Conservation (phyloP, 2,329 filamentous ascomycete species). For the Cordyceps cateniannulata region DNA sequence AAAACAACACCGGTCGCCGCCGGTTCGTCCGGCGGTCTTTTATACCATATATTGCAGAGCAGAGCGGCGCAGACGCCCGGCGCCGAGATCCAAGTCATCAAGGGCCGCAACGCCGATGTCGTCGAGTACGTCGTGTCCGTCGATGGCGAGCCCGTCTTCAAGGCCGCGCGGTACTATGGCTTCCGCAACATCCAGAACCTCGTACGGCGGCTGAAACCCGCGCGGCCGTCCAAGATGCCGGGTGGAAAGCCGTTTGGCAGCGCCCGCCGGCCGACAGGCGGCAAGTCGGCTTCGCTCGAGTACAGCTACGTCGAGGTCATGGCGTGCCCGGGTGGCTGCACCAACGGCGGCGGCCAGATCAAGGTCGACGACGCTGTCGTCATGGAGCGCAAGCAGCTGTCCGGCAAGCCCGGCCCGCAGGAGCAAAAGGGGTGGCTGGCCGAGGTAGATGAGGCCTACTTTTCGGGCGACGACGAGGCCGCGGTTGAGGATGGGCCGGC, state of each 20-base stretch:
- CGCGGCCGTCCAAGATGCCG: constrained; percentile 69
- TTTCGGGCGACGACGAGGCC: constrained; percentile 62
- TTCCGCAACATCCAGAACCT: constrained; percentile 98
- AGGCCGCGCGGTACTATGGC: constrained; percentile 87
- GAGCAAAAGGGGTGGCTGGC: constrained; percentile 84
- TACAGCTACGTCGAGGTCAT: constrained; percentile 97
- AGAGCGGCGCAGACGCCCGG: constrained; percentile 66
- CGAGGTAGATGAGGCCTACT: constrained; percentile 84
- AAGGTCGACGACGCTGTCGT: constrained; percentile 75
- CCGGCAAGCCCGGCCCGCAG: constrained; percentile 57
- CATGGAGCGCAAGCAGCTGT: constrained; percentile 39
- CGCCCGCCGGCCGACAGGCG: constrained; percentile 40
- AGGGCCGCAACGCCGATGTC: constrained; percentile 86
- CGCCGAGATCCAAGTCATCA: constrained; percentile 61
- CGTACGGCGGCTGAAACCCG: constrained; percentile 83
- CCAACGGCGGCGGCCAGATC: constrained; percentile 93
- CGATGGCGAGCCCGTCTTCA: constrained; percentile 57
- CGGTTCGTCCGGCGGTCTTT: constrained; percentile 82
- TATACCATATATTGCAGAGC: constrained; percentile 75
- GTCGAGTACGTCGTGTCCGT: constrained; percentile 70
- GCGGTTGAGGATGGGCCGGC: constrained; percentile 26
- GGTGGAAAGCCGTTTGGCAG: constrained; percentile 59
- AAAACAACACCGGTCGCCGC: constrained; percentile 44
- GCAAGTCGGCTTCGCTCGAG: constrained; percentile 47
- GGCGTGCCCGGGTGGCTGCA: constrained; percentile 98